Evolutionary conservation across 2,329 filamentous ascomycete species (phyloP), one percentile per base, ranked within the genome.

Genomic region (Paraphaeosphaeria minitans): DNA sequence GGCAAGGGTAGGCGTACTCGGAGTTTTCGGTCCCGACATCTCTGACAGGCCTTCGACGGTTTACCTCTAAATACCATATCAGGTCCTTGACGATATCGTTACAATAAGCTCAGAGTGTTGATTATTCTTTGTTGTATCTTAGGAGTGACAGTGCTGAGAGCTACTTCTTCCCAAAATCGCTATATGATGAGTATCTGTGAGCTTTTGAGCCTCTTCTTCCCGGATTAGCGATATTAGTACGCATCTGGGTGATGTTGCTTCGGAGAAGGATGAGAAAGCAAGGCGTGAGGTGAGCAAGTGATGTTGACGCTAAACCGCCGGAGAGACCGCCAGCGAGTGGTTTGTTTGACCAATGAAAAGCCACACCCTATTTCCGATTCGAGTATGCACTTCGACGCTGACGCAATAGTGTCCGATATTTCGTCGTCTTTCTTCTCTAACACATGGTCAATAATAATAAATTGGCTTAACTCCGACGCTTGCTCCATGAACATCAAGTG

Each of bases 21-120:
- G 12, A 66, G 58, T 48, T 50, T 67, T 33, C 63, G 46, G 7
- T 66, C 60, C 49, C 66, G 56, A 54, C 66, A 69, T 43, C 66
- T 51, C 49, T 64, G 57, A 37, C 65, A 67, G 29, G 63, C 64
- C 45, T 63, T 67, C 16, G 65, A 66, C 9, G 60, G 64, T 46
- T 57, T 60, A n/a, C 66, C 66, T 19, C 64, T 59, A 51, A 58
- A 59, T 41, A 64, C 59, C 61, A 59, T 64, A 41, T 13, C 33
- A 24, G 6, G 9, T 9, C 7, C 2, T 6, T 43, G 41, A n/a
- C 3, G 10, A 21, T 13, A 43, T 12, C 22, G 19, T 9, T 43
- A 22, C 3, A 12, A n/a, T 21, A 43, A 9, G 10, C 19, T n/a
- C 16, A 7, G 4, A 39, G 16, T 5, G 37, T 39, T n/a, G 14